phyloP scores from a whole-genome alignment of 495 filamentous ascomycete species.

The Aspergillus haitiensis region DNA sequence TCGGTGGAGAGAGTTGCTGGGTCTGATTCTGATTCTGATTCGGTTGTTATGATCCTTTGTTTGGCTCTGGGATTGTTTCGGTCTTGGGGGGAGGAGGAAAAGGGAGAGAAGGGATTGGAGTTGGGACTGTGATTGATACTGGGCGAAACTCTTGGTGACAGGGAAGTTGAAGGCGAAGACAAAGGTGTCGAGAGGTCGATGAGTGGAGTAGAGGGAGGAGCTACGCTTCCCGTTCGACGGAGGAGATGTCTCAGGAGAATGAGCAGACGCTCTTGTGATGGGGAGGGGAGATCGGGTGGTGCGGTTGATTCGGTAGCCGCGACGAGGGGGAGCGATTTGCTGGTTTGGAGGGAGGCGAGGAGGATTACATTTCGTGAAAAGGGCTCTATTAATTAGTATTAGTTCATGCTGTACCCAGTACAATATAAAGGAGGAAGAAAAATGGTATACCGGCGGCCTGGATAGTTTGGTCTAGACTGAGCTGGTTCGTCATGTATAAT shows the following conservation, averaged over 20 bases:
- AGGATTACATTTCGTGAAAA: background rate
- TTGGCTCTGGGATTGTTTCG: background rate
- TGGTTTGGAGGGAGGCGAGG: constrained; percentile 12
- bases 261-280: constrained; percentile 8
- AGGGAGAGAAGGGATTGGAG: background rate
- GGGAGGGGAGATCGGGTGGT: constrained; percentile 13
- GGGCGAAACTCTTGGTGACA: background rate
- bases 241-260: constrained; percentile 5
- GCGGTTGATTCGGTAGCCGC: constrained; percentile 4
- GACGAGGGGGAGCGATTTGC: constrained; percentile 18
- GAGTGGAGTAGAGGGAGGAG: background rate
- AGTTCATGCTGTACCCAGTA: background rate
- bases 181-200: background rate
- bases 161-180: too few species aligned
- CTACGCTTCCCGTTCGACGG: background rate
- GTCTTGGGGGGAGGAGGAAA: background rate
- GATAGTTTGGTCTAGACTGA: constrained; percentile 4
- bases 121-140: constrained; percentile 1
- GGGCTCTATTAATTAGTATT: background rate
- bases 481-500: constrained; percentile 19
- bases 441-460: background rate
- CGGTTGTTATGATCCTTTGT: background rate
- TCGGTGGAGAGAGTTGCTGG: background rate
- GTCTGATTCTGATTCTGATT: background rate
- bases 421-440: background rate